Evolutionary conservation across 345 rosid genomes (phyloP), one percentile per base, ranked within the genome.

Genomic region (Populus alba): DNA sequence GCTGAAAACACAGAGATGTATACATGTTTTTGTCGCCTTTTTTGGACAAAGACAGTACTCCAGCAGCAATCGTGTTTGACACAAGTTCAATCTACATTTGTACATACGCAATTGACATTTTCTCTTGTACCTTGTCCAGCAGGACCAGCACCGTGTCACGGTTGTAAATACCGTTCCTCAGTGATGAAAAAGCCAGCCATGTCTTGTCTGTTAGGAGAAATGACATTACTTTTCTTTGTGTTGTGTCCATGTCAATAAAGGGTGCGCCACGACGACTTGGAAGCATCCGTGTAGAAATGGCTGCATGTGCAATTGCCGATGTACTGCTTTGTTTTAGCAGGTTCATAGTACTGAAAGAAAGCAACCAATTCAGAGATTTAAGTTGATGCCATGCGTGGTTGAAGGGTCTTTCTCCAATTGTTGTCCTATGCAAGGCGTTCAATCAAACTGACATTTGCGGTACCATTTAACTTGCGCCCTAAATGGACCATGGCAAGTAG

Each of bases 281-380:
- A 65, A 1, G 18, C 25, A 7, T 22, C 11, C 61, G 22, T 7
- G 61, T 53, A 39, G 17, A 16, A 33, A 74, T 20, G 27, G 29
- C 17, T 23, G 5, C 61, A 13, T 22, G 23, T n/a, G 23, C 66
- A 33, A 0, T 27, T 45, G 20, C 23, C 25, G 55, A n/a, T 74
- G 55, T 8, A 41, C 16, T 55, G 66, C 1, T 4, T 7, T 71
- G n/a, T 47, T 47, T 49, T 22, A 29, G 37, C 51, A 70, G 7
- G 72, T 22, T 73, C 49, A 39, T 2, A 25, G 68, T 29, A 77
- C 74, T 59, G 9, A 43, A 29, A 25, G 68, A 77, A 27, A 70
- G 61, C 68, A 23, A 43, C 57, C 17, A 23, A 1, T 38, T 27
- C 53, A 59, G 6, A 9, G 5, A 75, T 35, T 20, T 41, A 8